Base-by-base conservation (phyloP, 139 green algal genomes). In the Volvox reticuliferus region DNA sequence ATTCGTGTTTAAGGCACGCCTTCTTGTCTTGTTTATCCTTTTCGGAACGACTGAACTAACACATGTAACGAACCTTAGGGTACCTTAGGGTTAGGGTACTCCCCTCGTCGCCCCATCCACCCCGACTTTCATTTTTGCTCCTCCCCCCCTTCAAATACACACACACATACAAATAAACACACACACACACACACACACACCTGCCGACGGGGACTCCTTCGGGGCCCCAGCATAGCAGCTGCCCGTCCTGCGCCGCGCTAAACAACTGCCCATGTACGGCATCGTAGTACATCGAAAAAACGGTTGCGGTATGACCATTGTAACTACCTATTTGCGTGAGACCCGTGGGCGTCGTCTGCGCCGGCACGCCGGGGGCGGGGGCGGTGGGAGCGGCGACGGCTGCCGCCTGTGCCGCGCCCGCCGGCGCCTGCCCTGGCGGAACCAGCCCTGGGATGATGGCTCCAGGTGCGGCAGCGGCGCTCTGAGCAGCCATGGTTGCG, bases 231-330 rank as follows among this genome's bases (percentile, higher is more conserved):
- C 75, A 55, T 13, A 85, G 32, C 75, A 90, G 30, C 50, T 67
- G 73, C 55, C 73, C 86, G 87, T 87, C 87, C 28, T 73, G 71
- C 32, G 89, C 86, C 36, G 86, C 91, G 6, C 80, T 90, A 0
- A 93, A 65, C 32, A 96, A 76, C 89, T 94, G 89, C 22, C 82
- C 80, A 76, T 84, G 80, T 16, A 37, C 28, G 2, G 94, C 67
- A 65, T 96, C 91, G n/a, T 93, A 89, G 26, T 80, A 88, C 68
- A 96, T 80, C 5, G 90, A 79, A 86, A 96, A 96, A 2, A 96
- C 73, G 36, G 88, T 93, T 62, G 92, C 82, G 21, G 0, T 33
- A 86, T 95, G 94, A 22, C 78, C 90, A 1, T 33, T 1, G 44
- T 91, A 94, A 17, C 63, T 89, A 17, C 63, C 81, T 37, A 93